Percentiles rank a stretch among this genome's conserved stretches.
phyloP scores from a whole-genome alignment of 257 asterid genomes.

The Fraxinus cuspidata region DNA sequence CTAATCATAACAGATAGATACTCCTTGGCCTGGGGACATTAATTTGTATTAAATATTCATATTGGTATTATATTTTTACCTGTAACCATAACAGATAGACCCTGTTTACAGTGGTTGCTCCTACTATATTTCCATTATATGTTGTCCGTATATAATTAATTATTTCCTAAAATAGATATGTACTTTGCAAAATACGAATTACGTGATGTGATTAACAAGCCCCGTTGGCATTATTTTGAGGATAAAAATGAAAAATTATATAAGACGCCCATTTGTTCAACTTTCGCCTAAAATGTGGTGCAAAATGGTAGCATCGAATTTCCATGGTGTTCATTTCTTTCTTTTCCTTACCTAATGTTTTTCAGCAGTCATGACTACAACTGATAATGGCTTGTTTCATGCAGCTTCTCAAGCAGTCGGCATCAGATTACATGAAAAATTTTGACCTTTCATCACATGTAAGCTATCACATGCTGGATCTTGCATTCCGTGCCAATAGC shows the following conservation, averaged over 20 bases:
- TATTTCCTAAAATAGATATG: not conserved
- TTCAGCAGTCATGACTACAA: not conserved
- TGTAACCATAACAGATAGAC: not conserved
- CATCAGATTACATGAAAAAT: slow-evolving; percentile 62
- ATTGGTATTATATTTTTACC: not conserved
- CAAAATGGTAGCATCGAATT: slow-evolving; percentile 6
- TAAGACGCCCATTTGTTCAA: not conserved
- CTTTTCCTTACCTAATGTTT: slow-evolving; percentile 10
- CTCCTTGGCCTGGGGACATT: slow-evolving; percentile 2
- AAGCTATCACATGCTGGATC: slow-evolving; percentile 37
- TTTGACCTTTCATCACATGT: slow-evolving; percentile 74
- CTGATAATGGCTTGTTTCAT: slow-evolving; percentile 32
- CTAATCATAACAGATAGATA: not conserved
- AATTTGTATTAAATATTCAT: not conserved
- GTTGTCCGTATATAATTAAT: not conserved
- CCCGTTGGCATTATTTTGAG: not conserved
- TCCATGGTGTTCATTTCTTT: not conserved
- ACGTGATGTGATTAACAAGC: not conserved
- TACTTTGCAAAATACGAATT: not conserved
- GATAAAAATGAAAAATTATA: not conserved
- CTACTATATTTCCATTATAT: not conserved
- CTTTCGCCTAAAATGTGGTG: not conserved
- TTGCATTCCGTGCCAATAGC: slow-evolving; percentile 13
- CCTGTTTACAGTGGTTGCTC: not conserved
- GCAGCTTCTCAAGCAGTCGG: slow-evolving; percentile 88